A percentile compares a stretch with the other conserved stretches of the same genome.
Evolutionary conservation across 1,284 basidiomycete species (phyloP).

Genomic region (Apiotrichum brassicae): DNA sequence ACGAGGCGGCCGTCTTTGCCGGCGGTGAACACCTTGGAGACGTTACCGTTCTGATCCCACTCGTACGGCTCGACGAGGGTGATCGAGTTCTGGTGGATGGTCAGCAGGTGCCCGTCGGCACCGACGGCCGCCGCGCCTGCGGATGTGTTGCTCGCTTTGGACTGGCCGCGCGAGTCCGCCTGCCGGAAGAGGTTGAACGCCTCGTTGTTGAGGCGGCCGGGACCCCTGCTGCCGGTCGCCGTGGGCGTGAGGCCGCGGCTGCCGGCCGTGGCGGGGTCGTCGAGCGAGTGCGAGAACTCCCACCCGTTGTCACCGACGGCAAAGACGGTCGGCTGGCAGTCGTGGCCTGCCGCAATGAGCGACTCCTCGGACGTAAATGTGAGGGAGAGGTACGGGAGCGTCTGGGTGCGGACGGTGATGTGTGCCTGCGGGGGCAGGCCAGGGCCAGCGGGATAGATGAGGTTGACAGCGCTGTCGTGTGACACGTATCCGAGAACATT

Average conservation of each 20-base stretch:
- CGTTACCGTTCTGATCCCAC: conserved; percentile 54
- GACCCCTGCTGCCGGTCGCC: conserved; percentile 41
- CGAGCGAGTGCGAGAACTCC: conserved; percentile 71
- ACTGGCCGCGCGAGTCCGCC: conserved; percentile 80
- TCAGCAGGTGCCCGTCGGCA: conserved; percentile 61
- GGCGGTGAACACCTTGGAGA: conserved; percentile 77
- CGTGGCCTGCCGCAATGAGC: conserved; percentile 89
- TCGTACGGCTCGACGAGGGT: conserved; percentile 79
- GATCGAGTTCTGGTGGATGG: conserved; percentile 97
- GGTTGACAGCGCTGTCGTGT: conserved; percentile 81
- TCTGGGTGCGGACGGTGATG: conserved; percentile 65
- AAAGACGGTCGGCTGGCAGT: conserved; percentile 91
- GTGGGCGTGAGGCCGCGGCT: conserved; percentile 33
- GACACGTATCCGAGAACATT: conserved; percentile 86
- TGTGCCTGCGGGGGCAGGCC: conserved; percentile 51
- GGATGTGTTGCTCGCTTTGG: conserved; percentile 42
- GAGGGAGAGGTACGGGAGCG: conserved; percentile 74
- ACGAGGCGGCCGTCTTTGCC: conserved; percentile 93
- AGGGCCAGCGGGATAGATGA: conserved; percentile 76
- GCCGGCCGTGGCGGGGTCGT: conserved; percentile 54
- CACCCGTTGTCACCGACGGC: conserved; percentile 66
- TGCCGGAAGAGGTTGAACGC: conserved; percentile 94
- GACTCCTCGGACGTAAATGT: conserved; percentile 75
- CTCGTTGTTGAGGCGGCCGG: conserved; percentile 80
- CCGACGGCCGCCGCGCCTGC: conserved; percentile 42